Evolutionary conservation across 2,329 filamentous ascomycete genomes (phyloP), one percentile per base, ranked within the genome.

Genomic region (Trichophaea hybrida): DNA sequence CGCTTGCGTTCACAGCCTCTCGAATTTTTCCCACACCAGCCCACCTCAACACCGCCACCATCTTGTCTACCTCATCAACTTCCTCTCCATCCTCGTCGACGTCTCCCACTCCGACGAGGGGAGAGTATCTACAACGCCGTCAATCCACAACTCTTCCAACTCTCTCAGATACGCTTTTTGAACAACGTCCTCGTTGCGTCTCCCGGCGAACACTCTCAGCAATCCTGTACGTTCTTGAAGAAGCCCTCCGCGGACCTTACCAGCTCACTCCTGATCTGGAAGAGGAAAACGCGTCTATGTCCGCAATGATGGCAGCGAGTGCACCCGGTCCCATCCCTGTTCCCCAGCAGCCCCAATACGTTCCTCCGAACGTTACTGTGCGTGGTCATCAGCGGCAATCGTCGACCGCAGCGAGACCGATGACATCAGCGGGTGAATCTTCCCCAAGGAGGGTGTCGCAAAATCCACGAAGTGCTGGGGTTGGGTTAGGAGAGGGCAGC

Each of bases 231-330:
- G 83, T 89, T 40, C 81, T 97, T 59, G 90, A 97, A 76, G 88
- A 94, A 75, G 88, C 88, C 40, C 79, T 97, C 66, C 85, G 90
- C 67, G 80, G 84, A 51, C 89, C 91, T 1, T 80, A 88, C 66
- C 76, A 82, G 53, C 94, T 97, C 73, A 94, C 89, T 6, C 79
- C 86, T 31, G 89, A 95, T 73, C 75, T 84, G 67, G 79, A 84
- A 62, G 93, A 98, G 77, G 87, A 94, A 76, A 85, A 87, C 79
- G 87, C 90, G 67, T 81, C 82, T 69, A 97, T 98, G 90, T 86
- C 90, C 68, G 90, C 72, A 77, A 95, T 68, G 78, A 81, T 69
- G 80, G 81, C 70, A 76, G 76, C 69, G 75, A 77, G 65, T 75
- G 78, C 68, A 73, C 75, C 66, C 72, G 75, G 65, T 76, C 79